Evolutionary conservation across 805 yeast species (phyloP).

Genomic region (Saturnispora zaruensis): DNA sequence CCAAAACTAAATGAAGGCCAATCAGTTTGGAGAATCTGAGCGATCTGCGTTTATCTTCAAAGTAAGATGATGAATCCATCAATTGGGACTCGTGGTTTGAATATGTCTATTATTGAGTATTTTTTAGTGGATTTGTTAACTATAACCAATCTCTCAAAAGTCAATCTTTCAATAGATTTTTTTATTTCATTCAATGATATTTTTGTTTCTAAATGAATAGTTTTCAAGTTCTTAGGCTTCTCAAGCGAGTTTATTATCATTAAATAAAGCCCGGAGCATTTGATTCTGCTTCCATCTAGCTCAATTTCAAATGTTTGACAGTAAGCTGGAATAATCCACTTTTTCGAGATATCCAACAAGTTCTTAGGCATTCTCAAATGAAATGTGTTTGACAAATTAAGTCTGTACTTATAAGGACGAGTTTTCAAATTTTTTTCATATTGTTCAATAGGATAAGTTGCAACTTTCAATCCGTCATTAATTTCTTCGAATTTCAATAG

Average conservation of each 20-base stretch:
- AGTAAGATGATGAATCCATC: background rate
- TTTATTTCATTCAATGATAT: background rate
- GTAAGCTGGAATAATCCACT: background rate
- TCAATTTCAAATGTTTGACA: constrained; percentile 4
- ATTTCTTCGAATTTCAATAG: background rate
- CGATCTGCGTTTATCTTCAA: background rate
- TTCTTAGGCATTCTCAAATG: background rate
- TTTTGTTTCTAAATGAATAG: background rate
- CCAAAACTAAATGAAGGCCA: background rate
- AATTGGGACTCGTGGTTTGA: background rate
- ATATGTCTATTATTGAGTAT: background rate
- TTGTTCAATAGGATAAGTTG: background rate
- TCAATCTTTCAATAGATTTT: background rate
- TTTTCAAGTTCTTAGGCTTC: background rate
- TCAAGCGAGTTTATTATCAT: background rate
- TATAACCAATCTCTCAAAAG: background rate
- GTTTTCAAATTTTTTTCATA: background rate
- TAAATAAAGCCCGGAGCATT: constrained; percentile 3
- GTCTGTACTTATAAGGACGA: background rate
- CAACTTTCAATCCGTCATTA: background rate
- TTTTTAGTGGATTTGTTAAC: background rate
- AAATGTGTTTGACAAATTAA: background rate
- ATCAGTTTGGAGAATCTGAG: background rate
- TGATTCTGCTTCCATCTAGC: background rate
- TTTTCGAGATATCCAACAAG: background rate